Conservation (phyloP, 139 green algal genomes). For the Chlorella sp. region DNA sequence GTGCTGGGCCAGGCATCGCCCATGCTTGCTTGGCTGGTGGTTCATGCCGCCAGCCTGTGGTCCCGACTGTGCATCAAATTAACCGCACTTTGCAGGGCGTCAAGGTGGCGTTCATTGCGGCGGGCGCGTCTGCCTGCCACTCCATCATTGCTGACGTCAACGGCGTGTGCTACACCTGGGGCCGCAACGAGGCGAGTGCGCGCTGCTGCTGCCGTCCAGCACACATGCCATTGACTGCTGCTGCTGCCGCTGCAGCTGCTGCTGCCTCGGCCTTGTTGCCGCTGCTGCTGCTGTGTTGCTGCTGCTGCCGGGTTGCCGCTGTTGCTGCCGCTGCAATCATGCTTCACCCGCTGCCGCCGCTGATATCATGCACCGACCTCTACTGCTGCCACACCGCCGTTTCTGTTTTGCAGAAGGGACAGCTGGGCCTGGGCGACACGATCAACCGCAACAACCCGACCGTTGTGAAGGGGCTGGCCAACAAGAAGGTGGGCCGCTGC, state of each 20-base stretch:
- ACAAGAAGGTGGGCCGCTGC: constrained; percentile 44
- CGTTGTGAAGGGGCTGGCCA: constrained; percentile 62
- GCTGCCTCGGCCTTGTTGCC: too few relatives aligned
- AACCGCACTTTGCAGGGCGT: constrained; percentile 67
- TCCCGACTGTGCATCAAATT: too few relatives aligned
- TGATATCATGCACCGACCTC: background rate
- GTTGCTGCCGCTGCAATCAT: background rate
- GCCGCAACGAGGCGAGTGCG: constrained; percentile 81
- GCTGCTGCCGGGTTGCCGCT: background rate
- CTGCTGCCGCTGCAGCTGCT: background rate
- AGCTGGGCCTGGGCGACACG: constrained; percentile 89
- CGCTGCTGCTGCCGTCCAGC: background rate
- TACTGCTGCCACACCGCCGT: background rate
- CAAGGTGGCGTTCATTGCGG: constrained; percentile 77
- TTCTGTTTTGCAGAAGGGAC: constrained; percentile 70
- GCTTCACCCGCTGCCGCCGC: background rate
- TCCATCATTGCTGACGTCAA: constrained; percentile 70
- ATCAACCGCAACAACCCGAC: constrained; percentile 77
- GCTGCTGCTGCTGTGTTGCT: background rate
- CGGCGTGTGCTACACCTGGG: constrained; percentile 87
- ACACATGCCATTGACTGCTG: background rate
- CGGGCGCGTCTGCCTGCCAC: constrained; percentile 79
- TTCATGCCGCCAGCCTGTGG: too few relatives aligned
- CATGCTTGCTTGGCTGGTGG: too few relatives aligned
- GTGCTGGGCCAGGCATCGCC: too few relatives aligned